Evolutionary conservation across 2,329 filamentous ascomycete genomes (phyloP), one percentile per base, ranked within the genome.

Genomic region (Colletotrichum destructivum): DNA sequence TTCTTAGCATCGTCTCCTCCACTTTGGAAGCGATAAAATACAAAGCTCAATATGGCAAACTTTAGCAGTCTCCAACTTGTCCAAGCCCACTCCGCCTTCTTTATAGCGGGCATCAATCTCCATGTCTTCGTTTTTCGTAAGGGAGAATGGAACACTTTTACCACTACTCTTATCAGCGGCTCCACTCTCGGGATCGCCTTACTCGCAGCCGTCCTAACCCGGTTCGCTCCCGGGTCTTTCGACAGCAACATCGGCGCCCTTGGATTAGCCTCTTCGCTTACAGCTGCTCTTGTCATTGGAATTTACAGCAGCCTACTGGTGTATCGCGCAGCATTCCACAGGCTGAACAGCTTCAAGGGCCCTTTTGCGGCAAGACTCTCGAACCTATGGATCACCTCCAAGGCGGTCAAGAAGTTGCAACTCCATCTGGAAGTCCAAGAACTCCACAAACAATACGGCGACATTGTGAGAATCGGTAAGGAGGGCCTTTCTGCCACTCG

Each of bases 401-500:
- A 75, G 8, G 72, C 72, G 8, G 62, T 73, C 5, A 77, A 75
- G 69, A 74, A 75, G 2, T 44, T 75, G 1, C 78, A 75, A 3
- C 67, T 78, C 2, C 78, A 72, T 52, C 49, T 74, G 6, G 78
- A 81, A 46, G 57, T 79, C 26, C 75, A 77, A 55, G 46, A 75
- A 15, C 73, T 81, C 2, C 79, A 81, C 56, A 60, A 66, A 3
- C 62, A 74, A 12, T 80, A 81, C 31, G 79, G 79, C 0, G 78
- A 79, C 51, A 75, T 81, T 66, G 78, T 81, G 18, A 74, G 78
- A 26, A 64, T 78, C 4, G 79, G 78, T 76, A 70, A 26, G 23
- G 21, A n/a, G n/a, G 2, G 8, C 7, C 59, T 23, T 13, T 9
- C 2, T 2, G 4, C 26, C 23, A 51, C 23, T 26, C 23, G 23